Evolutionary conservation across 768 basidiomycete species (phyloP), one percentile per base, ranked within the genome.

Genomic region (Agrocybe praecox): DNA sequence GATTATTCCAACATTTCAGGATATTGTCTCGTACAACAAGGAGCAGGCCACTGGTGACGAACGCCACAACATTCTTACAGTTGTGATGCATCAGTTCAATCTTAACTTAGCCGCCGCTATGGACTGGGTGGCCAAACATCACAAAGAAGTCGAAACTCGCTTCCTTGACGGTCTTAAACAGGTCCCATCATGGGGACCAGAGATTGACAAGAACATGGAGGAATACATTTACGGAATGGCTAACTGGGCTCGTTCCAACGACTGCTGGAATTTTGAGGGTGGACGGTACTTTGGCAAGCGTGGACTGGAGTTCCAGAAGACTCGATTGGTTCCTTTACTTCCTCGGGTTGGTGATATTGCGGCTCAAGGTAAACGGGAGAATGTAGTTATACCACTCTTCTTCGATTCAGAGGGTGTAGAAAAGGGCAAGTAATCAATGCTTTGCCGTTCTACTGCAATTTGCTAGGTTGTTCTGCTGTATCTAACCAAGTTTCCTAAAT

Each of bases 201-300:
- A 69, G 1, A 61, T 81, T 21, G 81, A 85, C 59, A 56, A 58
- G 0, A 69, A 77, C 24, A 74, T 84, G 5, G 22, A 45, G 29
- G 42, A 22, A 10, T 86, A 83, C 52, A 67, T 79, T 24, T 67
- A 74, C 49, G 81, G 81, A 0, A 65, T 85, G 44, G 83, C 76
- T 46, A 75, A 80, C 49, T 85, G 82, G 81, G 74, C 83, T 0
- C 70, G 79, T 7, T 81, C 75, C 1, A 76, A 76, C 56, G 71
- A 81, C 17, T 69, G 64, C 8, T 86, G 84, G 84, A 78, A 75
- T 53, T 84, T 83, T 52, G 78, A 81, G 58, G 66, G 71, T 29
- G 64, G 67, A 45, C 66, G 80, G 40, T 80, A 80, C 59, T 80
- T 79, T 29, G 74, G 73, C 1, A 67, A 56, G 8, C 53, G 65